phyloP scores from a whole-genome alignment of 1,284 basidiomycete species.

The Puccinia horiana region DNA sequence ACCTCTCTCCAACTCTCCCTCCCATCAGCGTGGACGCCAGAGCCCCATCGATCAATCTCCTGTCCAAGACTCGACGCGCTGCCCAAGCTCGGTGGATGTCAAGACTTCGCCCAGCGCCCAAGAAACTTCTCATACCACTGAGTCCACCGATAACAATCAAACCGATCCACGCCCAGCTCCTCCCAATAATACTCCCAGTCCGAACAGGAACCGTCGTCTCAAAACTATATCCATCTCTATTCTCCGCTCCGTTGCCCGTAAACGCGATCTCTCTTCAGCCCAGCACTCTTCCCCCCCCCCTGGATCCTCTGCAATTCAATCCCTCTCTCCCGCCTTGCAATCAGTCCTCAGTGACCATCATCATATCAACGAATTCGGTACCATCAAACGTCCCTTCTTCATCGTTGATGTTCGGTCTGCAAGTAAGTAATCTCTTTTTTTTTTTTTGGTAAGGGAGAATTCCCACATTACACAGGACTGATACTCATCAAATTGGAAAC shows the following conservation, averaged over 20 bases:
- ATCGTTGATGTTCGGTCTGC: constrained; percentile 24
- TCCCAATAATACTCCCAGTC: background rate
- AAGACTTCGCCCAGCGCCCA: background rate
- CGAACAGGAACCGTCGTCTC: background rate
- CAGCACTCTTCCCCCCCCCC: background rate
- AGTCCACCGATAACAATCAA: background rate
- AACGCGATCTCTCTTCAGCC: background rate
- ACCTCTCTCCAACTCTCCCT: background rate
- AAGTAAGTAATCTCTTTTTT: background rate
- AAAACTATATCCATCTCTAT: constrained; percentile 30
- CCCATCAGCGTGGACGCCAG: background rate
- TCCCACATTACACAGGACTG: background rate
- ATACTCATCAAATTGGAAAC: background rate
- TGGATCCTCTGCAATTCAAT: background rate
- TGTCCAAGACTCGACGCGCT: background rate
- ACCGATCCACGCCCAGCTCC: background rate
- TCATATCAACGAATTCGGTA: background rate
- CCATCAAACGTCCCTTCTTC: constrained; percentile 25
- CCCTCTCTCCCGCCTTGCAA: constrained; percentile 1
- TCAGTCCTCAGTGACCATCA: constrained; percentile 10
- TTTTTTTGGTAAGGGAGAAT: background rate
- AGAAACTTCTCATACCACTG: too few species aligned
- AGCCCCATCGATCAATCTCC: background rate
- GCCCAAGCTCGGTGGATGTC: background rate
- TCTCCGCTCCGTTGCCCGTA: background rate